A percentile compares a stretch with the other conserved stretches of the same genome.
These are phyloP conservation scores for Xylaria palmicola DNA, from an alignment of 495 filamentous ascomycete species.

Conservation along the genomic window DNA sequence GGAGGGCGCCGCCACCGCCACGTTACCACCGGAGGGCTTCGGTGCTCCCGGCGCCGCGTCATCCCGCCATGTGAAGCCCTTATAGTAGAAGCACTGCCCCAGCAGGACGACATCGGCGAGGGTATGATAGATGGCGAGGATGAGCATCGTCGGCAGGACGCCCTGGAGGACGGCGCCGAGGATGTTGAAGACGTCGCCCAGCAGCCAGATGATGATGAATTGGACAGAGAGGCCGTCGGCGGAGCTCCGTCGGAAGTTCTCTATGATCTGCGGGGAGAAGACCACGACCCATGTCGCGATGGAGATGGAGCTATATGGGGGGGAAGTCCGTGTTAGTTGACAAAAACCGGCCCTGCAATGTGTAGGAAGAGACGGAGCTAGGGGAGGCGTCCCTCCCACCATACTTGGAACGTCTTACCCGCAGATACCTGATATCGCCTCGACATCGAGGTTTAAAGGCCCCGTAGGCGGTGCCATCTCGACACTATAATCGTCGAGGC, in stretches of 20 bases:
- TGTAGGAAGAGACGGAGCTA: not conserved
- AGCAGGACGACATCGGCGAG: constrained; percentile 88
- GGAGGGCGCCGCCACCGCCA: constrained; percentile 27
- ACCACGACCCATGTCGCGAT: constrained; percentile 98
- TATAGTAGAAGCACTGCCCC: constrained; percentile 89
- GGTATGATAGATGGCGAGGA: constrained; percentile 93
- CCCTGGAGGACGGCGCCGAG: constrained; percentile 89
- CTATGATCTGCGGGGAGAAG: constrained; percentile 94
- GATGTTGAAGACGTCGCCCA: constrained; percentile 96
- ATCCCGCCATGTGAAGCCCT: constrained; percentile 72
- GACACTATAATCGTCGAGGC: not conserved
- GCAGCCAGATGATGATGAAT: constrained; percentile 88
- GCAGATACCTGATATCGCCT: constrained; percentile 85
- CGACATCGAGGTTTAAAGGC: constrained; percentile 70
- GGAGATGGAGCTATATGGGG: constrained; percentile 69
- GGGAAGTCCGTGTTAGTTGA: constrained; percentile 8
- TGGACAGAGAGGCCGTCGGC: constrained; percentile 87
- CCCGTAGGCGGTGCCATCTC: constrained; percentile 69
- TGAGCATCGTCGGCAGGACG: constrained; percentile 93
- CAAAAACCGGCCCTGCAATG: not conserved
- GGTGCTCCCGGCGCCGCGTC: constrained; percentile 34
- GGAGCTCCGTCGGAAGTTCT: constrained; percentile 84
- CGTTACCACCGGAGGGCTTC: constrained; percentile 18
- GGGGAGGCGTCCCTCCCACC: not conserved
- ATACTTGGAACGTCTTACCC: constrained; percentile 60